Conservation (phyloP, 2,329 filamentous ascomycete genomes). For the Cladosporium austrohemisphaericum region DNA sequence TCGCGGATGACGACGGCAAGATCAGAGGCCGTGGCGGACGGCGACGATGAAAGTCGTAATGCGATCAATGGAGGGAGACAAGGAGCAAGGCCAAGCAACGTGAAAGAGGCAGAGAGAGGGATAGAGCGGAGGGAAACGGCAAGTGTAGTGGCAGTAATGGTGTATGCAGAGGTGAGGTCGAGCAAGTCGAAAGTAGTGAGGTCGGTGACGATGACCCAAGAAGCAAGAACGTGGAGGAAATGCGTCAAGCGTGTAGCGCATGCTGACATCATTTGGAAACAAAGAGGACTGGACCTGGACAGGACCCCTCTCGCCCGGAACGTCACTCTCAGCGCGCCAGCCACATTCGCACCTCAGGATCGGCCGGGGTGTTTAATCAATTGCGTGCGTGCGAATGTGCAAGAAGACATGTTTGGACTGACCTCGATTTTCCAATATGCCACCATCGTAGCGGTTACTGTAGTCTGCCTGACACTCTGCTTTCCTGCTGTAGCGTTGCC, state of each 20-base stretch:
- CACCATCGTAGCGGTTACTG: neutral
- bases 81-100: neutral
- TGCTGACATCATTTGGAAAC: too few species aligned
- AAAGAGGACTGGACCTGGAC: too few species aligned
- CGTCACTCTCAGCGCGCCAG: too few species aligned
- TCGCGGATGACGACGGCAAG: neutral
- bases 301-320: too few species aligned
- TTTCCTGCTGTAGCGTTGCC: neutral
- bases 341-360: too few species aligned
- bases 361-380: too few species aligned
- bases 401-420: neutral
- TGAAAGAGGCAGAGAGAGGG: neutral
- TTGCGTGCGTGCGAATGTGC: too few species aligned
- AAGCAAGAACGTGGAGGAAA: too few species aligned
- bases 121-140: neutral
- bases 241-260: too few species aligned
- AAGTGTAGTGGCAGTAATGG: neutral
- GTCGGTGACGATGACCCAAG: too few species aligned
- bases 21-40: neutral
- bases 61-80: neutral
- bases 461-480: neutral
- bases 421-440: conserved; percentile 3
- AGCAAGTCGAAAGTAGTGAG: too few species aligned
- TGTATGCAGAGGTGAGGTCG: neutral
- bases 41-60: neutral